These are phyloP conservation scores for Schwanniomyces vanrijiae DNA, from an alignment of 805 yeast species.

Conservation along the genomic window DNA sequence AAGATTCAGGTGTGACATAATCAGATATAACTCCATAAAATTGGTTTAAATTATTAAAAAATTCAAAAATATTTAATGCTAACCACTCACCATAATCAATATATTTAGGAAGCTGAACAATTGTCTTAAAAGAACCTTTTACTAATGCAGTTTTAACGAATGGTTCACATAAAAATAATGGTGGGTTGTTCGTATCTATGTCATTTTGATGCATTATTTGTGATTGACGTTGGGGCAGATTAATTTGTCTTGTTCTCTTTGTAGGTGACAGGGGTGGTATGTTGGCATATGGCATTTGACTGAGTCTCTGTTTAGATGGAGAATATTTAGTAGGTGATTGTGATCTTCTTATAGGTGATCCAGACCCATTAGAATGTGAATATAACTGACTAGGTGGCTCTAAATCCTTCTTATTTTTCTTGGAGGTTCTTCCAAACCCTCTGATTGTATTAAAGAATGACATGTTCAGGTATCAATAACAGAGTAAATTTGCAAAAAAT, in stretches of 20 bases:
- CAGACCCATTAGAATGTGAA: conserved; percentile 29
- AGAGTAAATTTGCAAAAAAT: neutral
- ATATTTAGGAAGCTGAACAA: conserved; percentile 91
- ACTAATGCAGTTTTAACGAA: conserved; percentile 92
- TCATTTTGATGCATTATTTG: conserved; percentile 11
- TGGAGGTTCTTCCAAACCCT: conserved; percentile 47
- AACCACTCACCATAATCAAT: conserved; percentile 96
- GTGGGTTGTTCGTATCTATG: conserved; percentile 21
- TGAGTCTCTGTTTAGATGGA: conserved; percentile 32
- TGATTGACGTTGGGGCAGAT: conserved; percentile 10
- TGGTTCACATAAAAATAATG: conserved; percentile 86
- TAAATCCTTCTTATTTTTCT: conserved; percentile 42
- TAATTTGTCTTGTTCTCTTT: conserved; percentile 10
- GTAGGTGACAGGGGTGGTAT: conserved; percentile 19
- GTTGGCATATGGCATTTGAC: conserved; percentile 9
- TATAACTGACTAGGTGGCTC: conserved; percentile 32
- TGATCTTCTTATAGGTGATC: conserved; percentile 34
- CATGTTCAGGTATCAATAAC: conserved; percentile 21
- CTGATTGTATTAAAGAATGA: conserved; percentile 48
- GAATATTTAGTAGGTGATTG: conserved; percentile 44
- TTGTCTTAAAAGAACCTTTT: conserved; percentile 94
- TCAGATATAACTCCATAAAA: conserved; percentile 91
- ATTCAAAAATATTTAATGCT: conserved; percentile 88
- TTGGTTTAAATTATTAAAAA: conserved; percentile 79
- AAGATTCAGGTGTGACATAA: conserved; percentile 84